These are phyloP conservation scores for Hypoxylon sp. DNA, from an alignment of 2,329 filamentous ascomycete genomes.

Conservation along the genomic window DNA sequence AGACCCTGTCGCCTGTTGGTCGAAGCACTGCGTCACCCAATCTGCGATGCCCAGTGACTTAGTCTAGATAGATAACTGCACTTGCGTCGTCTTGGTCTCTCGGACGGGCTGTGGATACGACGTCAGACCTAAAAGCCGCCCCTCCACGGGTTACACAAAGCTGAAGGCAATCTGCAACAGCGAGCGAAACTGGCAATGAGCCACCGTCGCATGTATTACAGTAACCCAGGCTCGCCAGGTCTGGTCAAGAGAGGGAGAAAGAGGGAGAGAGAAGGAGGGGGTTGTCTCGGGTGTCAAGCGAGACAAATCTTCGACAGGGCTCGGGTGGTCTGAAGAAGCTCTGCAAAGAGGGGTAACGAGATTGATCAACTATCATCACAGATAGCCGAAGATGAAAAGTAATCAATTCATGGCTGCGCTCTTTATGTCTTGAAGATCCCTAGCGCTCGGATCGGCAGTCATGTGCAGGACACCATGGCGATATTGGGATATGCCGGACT, in stretches of 20 bases:
- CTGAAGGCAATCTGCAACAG: conserved; percentile 32
- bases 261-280: conserved; percentile 6
- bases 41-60: not conserved
- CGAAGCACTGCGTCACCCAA: not conserved
- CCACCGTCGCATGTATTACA: conserved; percentile 27
- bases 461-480: conserved; percentile 4
- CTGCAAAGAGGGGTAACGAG: conserved; percentile 32
- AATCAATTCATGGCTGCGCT: conserved; percentile 27
- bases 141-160: conserved; percentile 31
- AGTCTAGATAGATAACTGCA: conserved; percentile 20
- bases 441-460: conserved; percentile 32
- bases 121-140: conserved; percentile 19
- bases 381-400: conserved; percentile 33
- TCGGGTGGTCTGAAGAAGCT: conserved; percentile 8
- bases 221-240: conserved; percentile 9
- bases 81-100: conserved; percentile 23
- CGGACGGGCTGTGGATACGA: conserved; percentile 30
- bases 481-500: conserved; percentile 26
- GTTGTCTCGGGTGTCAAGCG: conserved; percentile 20
- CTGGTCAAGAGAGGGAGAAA: too few relatives aligned
- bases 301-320: conserved; percentile 16
- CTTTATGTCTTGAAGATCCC: conserved; percentile 25
- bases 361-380: conserved; percentile 34
- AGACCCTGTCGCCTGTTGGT: not conserved
- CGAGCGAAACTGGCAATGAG: conserved; percentile 33